A percentile compares a stretch with the other conserved stretches of the same genome.
These are phyloP conservation scores for Penicillium paradoxum DNA, from an alignment of 495 filamentous ascomycete species.

Conservation along the genomic window DNA sequence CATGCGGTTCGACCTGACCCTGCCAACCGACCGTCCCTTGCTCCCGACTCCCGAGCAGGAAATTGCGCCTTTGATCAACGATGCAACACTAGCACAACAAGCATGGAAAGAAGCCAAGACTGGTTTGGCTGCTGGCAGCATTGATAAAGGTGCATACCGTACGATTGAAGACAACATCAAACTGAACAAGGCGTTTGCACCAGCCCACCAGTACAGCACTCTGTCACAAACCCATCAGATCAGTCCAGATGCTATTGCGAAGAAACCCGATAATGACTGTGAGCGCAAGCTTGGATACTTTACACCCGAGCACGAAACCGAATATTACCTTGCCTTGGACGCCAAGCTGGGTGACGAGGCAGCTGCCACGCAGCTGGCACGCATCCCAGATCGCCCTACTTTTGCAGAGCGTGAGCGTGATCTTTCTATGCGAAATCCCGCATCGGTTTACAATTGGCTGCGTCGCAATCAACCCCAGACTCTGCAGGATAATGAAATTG, in stretches of 20 bases:
- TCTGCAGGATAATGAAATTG: slow-evolving; percentile 70
- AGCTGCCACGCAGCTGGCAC: slow-evolving; percentile 30
- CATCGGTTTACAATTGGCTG: slow-evolving; percentile 88
- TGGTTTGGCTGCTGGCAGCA: slow-evolving; percentile 36
- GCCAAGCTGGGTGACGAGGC: slow-evolving; percentile 51
- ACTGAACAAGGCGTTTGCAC: slow-evolving; percentile 37
- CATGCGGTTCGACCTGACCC: slow-evolving; percentile 59
- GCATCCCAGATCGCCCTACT: slow-evolving; percentile 35
- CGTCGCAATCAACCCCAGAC: slow-evolving; percentile 75
- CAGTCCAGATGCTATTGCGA: slow-evolving; percentile 10
- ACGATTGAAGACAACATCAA: slow-evolving; percentile 39
- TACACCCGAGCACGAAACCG: slow-evolving; percentile 71
- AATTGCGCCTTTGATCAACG: slow-evolving; percentile 32
- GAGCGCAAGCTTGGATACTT: slow-evolving; percentile 53
- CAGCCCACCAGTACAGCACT: slow-evolving; percentile 29
- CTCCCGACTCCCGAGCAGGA: slow-evolving; percentile 37
- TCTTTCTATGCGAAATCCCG: slow-evolving; percentile 66
- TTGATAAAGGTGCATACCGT: slow-evolving; percentile 34
- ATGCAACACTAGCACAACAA: slow-evolving; percentile 33
- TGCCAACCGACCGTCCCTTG: slow-evolving; percentile 39
- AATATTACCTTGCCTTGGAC: slow-evolving; percentile 71
- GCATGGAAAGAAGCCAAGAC: slow-evolving; percentile 44
- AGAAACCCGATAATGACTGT: slow-evolving; percentile 10
- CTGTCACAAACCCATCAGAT: slow-evolving; percentile 33
- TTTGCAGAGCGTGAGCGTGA: slow-evolving; percentile 52